phyloP scores from a whole-genome alignment of 1,139 yeast genomes.

The Sugiyamaella sp. region DNA sequence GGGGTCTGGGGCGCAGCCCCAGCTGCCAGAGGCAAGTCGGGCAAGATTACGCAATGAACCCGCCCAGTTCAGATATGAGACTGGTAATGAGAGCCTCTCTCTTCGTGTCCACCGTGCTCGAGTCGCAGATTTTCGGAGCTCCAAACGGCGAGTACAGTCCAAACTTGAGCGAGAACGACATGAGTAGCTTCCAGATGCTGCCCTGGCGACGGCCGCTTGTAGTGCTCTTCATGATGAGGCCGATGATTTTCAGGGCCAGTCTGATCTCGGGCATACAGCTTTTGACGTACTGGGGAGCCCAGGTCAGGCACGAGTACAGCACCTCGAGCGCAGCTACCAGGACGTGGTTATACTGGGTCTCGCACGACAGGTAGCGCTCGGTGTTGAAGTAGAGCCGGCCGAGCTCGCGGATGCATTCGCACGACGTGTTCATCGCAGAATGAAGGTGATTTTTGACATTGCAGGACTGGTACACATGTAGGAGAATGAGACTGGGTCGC shows the following conservation, averaged over 20 bases:
- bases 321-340: slow-evolving; percentile 34
- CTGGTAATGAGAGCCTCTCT: slow-evolving; percentile 15
- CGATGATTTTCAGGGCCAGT: slow-evolving; percentile 25
- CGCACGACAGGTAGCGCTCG: slow-evolving; percentile 29
- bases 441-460: slow-evolving; percentile 23
- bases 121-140: slow-evolving; percentile 10
- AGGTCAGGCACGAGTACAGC: slow-evolving; percentile 29
- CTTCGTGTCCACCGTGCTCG: background rate
- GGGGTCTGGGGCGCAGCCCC: background rate
- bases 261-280: slow-evolving; percentile 26
- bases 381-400: slow-evolving; percentile 30
- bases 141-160: slow-evolving; percentile 25
- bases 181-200: slow-evolving; percentile 29
- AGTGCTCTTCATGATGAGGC: slow-evolving; percentile 24
- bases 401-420: slow-evolving; percentile 31
- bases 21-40: background rate
- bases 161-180: slow-evolving; percentile 29
- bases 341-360: slow-evolving; percentile 35
- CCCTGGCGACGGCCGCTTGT: slow-evolving; percentile 25
- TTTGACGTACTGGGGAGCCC: slow-evolving; percentile 22
- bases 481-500: slow-evolving; percentile 29
- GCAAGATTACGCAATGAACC: background rate
- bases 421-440: slow-evolving; percentile 33
- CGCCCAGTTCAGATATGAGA: slow-evolving; percentile 18
- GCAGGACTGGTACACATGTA: slow-evolving; percentile 28